Evolutionary conservation across 192 early-diverging fungal genomes (phyloP).

Genomic region (Endogone sp.): DNA sequence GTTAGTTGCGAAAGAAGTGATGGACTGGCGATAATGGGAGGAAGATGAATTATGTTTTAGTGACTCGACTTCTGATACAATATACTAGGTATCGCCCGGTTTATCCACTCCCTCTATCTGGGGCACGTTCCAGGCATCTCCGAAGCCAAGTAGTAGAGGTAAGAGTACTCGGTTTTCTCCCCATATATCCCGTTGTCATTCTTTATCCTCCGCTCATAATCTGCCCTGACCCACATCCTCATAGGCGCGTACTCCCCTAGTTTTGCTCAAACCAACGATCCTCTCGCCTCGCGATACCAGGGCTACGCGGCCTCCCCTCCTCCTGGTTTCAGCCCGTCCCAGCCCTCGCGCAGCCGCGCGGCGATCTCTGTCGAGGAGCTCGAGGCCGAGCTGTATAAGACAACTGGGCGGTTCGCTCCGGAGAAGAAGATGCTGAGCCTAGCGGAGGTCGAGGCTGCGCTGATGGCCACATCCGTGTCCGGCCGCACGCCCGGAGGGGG

Average conservation of each 20-base stretch:
- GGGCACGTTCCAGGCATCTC: not conserved
- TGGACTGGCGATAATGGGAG: no score
- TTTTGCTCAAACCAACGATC: not conserved
- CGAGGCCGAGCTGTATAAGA: conserved; percentile 14
- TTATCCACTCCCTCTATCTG: not conserved
- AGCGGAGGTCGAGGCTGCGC: conserved; percentile 67
- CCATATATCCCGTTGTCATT: no score
- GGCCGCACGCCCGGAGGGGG: no score
- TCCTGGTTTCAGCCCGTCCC: not conserved
- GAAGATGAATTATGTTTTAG: no score
- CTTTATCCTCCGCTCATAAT: not conserved
- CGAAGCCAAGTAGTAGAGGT: no score
- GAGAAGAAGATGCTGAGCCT: conserved; percentile 60
- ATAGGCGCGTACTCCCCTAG: not conserved
- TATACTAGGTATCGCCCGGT: no score
- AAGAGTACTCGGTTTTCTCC: no score
- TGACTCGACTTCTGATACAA: no score
- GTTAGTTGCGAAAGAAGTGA: no score
- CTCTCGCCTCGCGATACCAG: not conserved
- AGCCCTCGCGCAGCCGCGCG: not conserved
- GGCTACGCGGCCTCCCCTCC: not conserved
- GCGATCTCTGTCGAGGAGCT: conserved; percentile 2
- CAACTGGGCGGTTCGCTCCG: not conserved
- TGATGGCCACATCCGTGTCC: conserved; percentile 18
- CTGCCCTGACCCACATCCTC: not conserved